Percentiles rank a stretch among this genome's conserved stretches.
phyloP scores from a whole-genome alignment of 345 rosid genomes.

The Murraya koenigii region DNA sequence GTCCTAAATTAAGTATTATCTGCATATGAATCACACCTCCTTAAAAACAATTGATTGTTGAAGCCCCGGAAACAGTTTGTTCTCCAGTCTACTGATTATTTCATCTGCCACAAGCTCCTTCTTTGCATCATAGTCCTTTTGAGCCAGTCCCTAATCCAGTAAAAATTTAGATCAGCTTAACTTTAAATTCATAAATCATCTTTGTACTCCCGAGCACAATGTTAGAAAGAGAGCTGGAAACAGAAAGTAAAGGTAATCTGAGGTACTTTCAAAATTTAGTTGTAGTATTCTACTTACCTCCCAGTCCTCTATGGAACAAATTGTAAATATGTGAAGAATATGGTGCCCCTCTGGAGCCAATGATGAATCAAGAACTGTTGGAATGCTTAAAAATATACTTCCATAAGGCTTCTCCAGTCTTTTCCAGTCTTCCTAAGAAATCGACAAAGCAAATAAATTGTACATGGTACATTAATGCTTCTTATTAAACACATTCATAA shows the following conservation, averaged over 20 bases:
- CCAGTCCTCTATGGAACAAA: slow-evolving; percentile 87
- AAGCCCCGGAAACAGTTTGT: slow-evolving; percentile 79
- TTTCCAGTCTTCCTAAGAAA: slow-evolving; percentile 62
- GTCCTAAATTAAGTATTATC: neutral
- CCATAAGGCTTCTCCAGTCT: slow-evolving; percentile 83
- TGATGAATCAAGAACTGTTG: slow-evolving; percentile 84
- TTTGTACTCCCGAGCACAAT: neutral
- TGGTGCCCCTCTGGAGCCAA: slow-evolving; percentile 82
- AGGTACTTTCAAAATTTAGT: slow-evolving; percentile 11
- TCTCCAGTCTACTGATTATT: slow-evolving; percentile 75
- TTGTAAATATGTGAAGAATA: slow-evolving; percentile 88
- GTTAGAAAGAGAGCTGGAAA: neutral
- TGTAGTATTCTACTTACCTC: slow-evolving; percentile 42
- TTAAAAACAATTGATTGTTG: slow-evolving; percentile 64
- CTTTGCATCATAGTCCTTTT: slow-evolving; percentile 71
- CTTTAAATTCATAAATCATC: neutral
- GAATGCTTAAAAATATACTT: slow-evolving; percentile 94
- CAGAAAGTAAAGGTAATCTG: neutral
- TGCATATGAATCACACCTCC: slow-evolving; percentile 52
- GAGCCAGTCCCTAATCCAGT: slow-evolving; percentile 62
- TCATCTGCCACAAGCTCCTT: slow-evolving; percentile 61
- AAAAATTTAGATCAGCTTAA: slow-evolving; percentile 5
- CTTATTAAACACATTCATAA: neutral
- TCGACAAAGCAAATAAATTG: neutral
- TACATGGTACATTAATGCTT: neutral